phyloP scores from a whole-genome alignment of 495 filamentous ascomycete species.

The Aspergillus egyptiacus region DNA sequence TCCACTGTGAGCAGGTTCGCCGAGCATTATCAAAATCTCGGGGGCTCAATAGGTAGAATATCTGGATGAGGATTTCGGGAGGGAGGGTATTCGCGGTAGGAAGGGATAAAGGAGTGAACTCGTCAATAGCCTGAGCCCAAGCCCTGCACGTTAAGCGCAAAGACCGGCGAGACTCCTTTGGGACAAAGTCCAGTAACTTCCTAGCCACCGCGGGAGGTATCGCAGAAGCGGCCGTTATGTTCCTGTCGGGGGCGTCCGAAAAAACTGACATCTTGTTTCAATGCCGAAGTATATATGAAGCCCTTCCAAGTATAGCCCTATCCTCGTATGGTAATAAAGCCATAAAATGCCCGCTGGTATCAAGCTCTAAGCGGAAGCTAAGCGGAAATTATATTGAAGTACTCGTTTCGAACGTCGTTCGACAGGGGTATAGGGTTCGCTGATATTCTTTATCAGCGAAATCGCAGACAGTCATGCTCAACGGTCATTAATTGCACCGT shows the following conservation, averaged over 20 bases:
- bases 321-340: no score
- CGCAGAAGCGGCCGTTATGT: neutral
- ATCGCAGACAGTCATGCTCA: conserved; percentile 11
- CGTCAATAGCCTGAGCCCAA: conserved; percentile 14
- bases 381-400: no score
- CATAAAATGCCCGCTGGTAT: no score
- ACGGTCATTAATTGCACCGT: neutral
- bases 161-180: conserved; percentile 4
- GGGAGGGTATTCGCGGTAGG: conserved; percentile 45
- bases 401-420: no score
- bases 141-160: conserved; percentile 15
- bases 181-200: conserved; percentile 6
- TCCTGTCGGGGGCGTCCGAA: neutral
- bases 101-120: neutral
- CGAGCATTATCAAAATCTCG: conserved; percentile 62
- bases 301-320: no score
- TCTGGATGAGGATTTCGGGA: conserved; percentile 55
- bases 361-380: no score
- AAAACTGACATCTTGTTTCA: neutral
- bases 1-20: conserved; percentile 61
- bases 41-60: conserved; percentile 51
- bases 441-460: neutral
- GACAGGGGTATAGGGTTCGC: neutral
- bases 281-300: no score
- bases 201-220: conserved; percentile 9